Evolutionary conservation across 306 rosid genomes (phyloP).

Genomic region (Corylus avellana): DNA sequence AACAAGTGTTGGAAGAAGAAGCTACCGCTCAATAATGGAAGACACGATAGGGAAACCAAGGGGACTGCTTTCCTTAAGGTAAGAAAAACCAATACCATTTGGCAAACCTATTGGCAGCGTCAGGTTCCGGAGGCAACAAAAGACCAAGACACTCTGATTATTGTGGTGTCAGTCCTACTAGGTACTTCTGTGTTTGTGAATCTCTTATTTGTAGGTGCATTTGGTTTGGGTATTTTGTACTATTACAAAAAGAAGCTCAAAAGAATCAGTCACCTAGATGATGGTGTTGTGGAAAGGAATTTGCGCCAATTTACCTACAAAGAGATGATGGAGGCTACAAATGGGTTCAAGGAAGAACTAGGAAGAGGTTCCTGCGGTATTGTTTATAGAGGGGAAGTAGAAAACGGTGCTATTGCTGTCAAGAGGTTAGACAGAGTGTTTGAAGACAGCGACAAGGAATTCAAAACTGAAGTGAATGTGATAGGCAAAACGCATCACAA

Average conservation of each 20-base stretch:
- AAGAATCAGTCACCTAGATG: no score
- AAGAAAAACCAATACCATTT: slow-evolving; percentile 19
- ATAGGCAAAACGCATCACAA: slow-evolving; percentile 42
- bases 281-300: not conserved
- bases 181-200: slow-evolving; percentile 21
- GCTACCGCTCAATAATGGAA: slow-evolving; percentile 31
- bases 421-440: slow-evolving; percentile 30
- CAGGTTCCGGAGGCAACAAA: no score
- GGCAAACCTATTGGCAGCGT: no score
- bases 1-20: slow-evolving; percentile 23
- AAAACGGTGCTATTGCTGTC: slow-evolving; percentile 21
- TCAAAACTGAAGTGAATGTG: slow-evolving; percentile 34
- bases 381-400: slow-evolving; percentile 35
- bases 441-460: slow-evolving; percentile 34
- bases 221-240: not conserved
- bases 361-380: slow-evolving; percentile 33
- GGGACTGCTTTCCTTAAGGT: slow-evolving; percentile 34
- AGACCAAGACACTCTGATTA: not conserved
- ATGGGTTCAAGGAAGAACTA: slow-evolving; percentile 30
- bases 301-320: slow-evolving; percentile 20
- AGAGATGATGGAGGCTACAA: slow-evolving; percentile 27
- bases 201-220: slow-evolving; percentile 1
- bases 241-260: no score
- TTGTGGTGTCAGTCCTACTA: slow-evolving; percentile 24
- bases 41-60: not conserved